Conservation (phyloP, 768 basidiomycete species). For the Mycena polygramma region DNA sequence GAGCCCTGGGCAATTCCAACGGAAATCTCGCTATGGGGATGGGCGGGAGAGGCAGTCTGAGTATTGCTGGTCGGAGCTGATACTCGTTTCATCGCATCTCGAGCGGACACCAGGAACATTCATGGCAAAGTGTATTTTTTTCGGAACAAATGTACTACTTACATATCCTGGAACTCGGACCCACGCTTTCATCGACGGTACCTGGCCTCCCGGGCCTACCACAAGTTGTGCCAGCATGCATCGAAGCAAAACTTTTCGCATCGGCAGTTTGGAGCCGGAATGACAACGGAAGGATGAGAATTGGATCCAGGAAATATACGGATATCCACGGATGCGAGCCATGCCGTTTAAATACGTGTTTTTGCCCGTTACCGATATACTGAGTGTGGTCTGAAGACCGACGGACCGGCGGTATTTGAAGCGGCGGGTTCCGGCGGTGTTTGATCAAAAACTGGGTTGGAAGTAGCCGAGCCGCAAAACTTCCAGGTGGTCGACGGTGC, state of each 20-base stretch:
- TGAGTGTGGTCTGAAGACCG: too few relatives aligned
- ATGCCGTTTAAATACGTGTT: too few relatives aligned
- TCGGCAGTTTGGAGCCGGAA: neutral
- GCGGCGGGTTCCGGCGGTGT: too few relatives aligned
- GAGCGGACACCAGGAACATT: neutral
- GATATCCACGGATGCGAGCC: too few relatives aligned
- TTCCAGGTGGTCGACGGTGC: neutral
- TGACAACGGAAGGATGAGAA: neutral
- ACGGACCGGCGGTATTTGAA: too few relatives aligned
- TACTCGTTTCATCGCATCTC: neutral
- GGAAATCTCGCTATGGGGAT: conserved; percentile 49
- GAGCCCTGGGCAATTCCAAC: conserved; percentile 61
- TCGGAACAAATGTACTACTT: neutral
- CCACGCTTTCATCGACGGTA: neutral
- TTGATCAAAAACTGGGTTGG: too few relatives aligned
- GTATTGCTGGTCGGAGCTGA: conserved; percentile 43
- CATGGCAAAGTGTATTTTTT: neutral
- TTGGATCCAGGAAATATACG: too few relatives aligned
- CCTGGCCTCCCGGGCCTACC: neutral
- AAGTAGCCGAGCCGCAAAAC: neutral
- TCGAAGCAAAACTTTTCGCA: neutral
- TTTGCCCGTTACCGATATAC: too few relatives aligned
- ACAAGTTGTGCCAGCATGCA: neutral
- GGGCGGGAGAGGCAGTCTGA: conserved; percentile 37
- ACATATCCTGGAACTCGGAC: neutral